Evolutionary conservation across 805 yeast species (phyloP).

Genomic region (Yarrowia sp.): DNA sequence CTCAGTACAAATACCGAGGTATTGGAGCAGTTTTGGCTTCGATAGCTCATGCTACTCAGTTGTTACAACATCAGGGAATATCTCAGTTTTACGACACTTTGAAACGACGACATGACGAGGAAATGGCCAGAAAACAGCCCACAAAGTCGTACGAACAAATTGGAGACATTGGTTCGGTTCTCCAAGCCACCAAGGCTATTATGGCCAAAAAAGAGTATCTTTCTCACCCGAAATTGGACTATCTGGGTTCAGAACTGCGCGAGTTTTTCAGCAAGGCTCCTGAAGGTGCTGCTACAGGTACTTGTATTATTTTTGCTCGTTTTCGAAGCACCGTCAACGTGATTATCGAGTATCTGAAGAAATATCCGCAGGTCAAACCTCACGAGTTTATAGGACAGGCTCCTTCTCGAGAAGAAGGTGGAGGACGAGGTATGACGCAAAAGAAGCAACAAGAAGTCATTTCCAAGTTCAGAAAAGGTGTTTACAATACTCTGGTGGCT

Average conservation of each 20-base stretch:
- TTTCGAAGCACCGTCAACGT: slow-evolving; percentile 87
- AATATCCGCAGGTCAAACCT: slow-evolving; percentile 48
- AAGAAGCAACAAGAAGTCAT: slow-evolving; percentile 79
- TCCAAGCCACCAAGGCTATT: background rate
- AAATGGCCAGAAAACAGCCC: slow-evolving; percentile 26
- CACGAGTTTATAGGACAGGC: slow-evolving; percentile 94
- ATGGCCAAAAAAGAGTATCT: slow-evolving; percentile 33
- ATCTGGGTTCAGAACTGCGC: slow-evolving; percentile 53
- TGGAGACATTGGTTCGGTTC: slow-evolving; percentile 34
- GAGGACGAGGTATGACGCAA: slow-evolving; percentile 80
- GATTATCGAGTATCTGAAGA: slow-evolving; percentile 56
- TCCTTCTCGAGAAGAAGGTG: slow-evolving; percentile 35
- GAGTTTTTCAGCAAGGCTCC: slow-evolving; percentile 47
- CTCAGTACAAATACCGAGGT: slow-evolving; percentile 31
- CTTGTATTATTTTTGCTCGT: slow-evolving; percentile 74
- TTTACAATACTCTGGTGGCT: slow-evolving; percentile 78
- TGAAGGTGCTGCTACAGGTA: slow-evolving; percentile 50
- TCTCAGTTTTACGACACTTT: slow-evolving; percentile 66
- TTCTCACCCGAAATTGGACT: slow-evolving; percentile 73
- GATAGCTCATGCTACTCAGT: slow-evolving; percentile 54
- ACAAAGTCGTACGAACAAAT: slow-evolving; percentile 36
- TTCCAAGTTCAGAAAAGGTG: slow-evolving; percentile 66
- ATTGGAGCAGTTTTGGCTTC: slow-evolving; percentile 57
- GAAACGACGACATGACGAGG: slow-evolving; percentile 43
- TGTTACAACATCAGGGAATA: slow-evolving; percentile 76